Evolutionary conservation across 331 rosid genomes (phyloP).

Genomic region (Telfairia occidentalis): DNA sequence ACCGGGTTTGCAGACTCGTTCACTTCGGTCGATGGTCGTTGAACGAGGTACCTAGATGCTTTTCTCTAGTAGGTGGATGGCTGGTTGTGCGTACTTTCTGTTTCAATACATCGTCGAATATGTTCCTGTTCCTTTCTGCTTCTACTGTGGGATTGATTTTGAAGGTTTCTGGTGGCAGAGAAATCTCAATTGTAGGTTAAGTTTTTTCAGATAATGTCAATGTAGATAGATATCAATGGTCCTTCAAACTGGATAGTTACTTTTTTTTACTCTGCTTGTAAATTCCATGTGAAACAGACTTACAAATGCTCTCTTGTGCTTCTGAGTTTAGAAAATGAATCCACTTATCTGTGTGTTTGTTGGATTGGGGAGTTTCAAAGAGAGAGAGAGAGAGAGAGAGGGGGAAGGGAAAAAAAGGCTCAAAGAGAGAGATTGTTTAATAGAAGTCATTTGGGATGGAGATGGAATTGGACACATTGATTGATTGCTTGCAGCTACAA

Average conservation of each 20-base stretch:
- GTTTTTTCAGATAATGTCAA: slow-evolving; percentile 18
- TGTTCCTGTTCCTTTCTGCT: not conserved
- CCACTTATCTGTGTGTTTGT: not conserved
- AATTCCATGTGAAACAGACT: slow-evolving; percentile 1
- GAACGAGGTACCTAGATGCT: slow-evolving; percentile 19
- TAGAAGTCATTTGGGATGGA: not conserved
- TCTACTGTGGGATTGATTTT: slow-evolving; percentile 16
- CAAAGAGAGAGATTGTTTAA: not conserved
- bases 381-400: not conserved
- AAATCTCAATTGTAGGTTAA: slow-evolving; percentile 37
- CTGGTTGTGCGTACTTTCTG: not conserved
- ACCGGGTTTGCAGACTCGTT: slow-evolving; percentile 77
- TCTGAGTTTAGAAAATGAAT: not conserved
- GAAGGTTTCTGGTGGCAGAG: slow-evolving; percentile 38
- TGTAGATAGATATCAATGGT: slow-evolving; percentile 11
- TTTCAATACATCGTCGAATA: not conserved
- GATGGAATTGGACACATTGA: not conserved
- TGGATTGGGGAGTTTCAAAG: not conserved
- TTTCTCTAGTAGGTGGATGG: slow-evolving; percentile 38
- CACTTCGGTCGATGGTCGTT: slow-evolving; percentile 75
- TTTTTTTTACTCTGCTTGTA: not conserved
- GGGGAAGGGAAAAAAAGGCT: not conserved
- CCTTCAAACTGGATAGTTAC: not conserved
- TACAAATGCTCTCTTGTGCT: not conserved
- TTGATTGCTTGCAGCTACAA: too few species aligned